Conservation (phyloP, 148 eudicot species). For the Rhododendron simsii region DNA sequence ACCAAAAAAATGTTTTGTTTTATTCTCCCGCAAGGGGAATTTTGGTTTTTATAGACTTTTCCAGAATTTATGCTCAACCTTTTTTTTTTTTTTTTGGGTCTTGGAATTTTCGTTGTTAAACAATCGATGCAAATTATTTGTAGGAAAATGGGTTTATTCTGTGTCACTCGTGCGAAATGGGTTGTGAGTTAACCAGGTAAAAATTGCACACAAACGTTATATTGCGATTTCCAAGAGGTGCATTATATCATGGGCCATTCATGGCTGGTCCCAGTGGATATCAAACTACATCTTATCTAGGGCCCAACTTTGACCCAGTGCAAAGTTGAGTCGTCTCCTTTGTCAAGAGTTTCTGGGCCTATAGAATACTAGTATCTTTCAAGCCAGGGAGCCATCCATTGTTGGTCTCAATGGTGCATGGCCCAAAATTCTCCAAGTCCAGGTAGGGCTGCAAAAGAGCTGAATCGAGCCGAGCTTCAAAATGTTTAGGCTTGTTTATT, state of each 20-base stretch:
- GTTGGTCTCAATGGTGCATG: not conserved
- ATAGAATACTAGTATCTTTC: not conserved
- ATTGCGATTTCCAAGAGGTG: not conserved
- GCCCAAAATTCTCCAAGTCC: too few relatives aligned
- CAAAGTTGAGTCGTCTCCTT: not conserved
- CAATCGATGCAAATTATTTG: not conserved
- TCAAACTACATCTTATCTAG: not conserved
- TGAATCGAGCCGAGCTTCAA: too few relatives aligned
- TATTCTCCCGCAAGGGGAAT: not conserved
- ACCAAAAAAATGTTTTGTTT: too few relatives aligned
- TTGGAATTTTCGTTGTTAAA: not conserved
- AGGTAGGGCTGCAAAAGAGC: too few relatives aligned
- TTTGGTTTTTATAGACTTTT: not conserved
- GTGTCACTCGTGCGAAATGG: not conserved
- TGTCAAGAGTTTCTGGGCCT: not conserved
- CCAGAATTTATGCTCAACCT: not conserved
- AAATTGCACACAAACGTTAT: not conserved
- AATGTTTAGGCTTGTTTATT: too few relatives aligned
- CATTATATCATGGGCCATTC: too few relatives aligned
- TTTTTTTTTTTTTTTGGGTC: not conserved
- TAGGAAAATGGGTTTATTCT: not conserved
- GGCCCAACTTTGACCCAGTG: not conserved
- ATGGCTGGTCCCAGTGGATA: too few relatives aligned
- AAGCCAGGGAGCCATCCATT: too few relatives aligned
- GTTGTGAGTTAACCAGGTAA: not conserved